Percentiles rank a stretch among this genome's conserved stretches.
These are phyloP conservation scores for Ephemerocybe angulata DNA, from an alignment of 768 basidiomycete genomes.

Conservation along the genomic window DNA sequence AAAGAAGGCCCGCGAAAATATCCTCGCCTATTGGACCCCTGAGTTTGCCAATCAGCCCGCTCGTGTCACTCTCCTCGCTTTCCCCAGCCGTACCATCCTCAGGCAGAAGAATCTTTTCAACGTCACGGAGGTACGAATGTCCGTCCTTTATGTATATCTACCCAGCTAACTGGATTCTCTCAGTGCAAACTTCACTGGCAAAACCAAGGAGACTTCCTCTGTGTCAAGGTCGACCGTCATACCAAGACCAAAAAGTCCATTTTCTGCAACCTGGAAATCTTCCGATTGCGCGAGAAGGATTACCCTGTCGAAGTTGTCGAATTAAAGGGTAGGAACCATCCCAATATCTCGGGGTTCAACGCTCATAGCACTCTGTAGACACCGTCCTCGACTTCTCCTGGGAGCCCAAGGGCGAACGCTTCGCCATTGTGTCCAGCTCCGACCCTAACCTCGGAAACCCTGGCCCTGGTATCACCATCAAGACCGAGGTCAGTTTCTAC, in stretches of 20 bases:
- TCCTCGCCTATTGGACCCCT: constrained; percentile 97
- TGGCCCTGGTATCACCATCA: constrained; percentile 88
- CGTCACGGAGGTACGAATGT: constrained; percentile 76
- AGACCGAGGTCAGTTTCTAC: constrained; percentile 95
- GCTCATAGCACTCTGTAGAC: constrained; percentile 44
- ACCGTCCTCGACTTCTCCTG: constrained; percentile 95
- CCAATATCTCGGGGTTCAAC: constrained; percentile 7
- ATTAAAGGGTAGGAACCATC: constrained; percentile 68
- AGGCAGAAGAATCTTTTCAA: constrained; percentile 98
- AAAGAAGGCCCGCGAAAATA: constrained; percentile 81
- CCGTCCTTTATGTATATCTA: background rate
- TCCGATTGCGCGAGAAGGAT: constrained; percentile 95
- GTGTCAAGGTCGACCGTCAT: constrained; percentile 98
- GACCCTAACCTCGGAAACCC: constrained; percentile 92
- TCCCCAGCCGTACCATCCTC: constrained; percentile 79
- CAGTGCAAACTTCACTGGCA: constrained; percentile 99
- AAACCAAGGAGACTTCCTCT: constrained; percentile 96
- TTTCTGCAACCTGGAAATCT: constrained; percentile 97
- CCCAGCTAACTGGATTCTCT: constrained; percentile 1
- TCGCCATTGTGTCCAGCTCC: constrained; percentile 90
- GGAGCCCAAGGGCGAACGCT: constrained; percentile 97
- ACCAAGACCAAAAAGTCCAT: constrained; percentile 98
- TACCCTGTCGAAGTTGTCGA: constrained; percentile 97
- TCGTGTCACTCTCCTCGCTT: constrained; percentile 86
- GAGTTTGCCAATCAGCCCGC: constrained; percentile 97